Evolutionary conservation across 2,329 filamentous ascomycete genomes (phyloP), one percentile per base, ranked within the genome.

Genomic region (Emmonsiellopsis sp.): DNA sequence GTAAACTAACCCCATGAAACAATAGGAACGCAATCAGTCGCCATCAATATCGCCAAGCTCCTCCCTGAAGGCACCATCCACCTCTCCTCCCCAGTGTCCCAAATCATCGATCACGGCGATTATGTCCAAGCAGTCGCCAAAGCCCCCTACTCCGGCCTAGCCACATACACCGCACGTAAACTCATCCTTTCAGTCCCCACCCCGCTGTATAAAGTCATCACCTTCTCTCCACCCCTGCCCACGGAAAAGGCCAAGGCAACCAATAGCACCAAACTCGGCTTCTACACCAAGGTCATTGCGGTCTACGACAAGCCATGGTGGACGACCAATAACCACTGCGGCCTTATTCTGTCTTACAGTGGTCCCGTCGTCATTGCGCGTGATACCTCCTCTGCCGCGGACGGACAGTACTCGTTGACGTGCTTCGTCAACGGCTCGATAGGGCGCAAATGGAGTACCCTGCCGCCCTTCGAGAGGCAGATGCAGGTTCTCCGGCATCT

Each of bases 151-250:
- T 38, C 26, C 1, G 41, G 7, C 31, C 15, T 15, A 20, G 30
- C 26, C 7, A 26, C 50, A n/a, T 45, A 16, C 41, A 46, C 7
- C 9, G 51, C 54, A 7, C 55, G 55, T 2, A 75, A 74, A 44
- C 65, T 72, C 30, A 73, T 81, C 48, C 56, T 79, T 2, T 76
- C 78, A 1, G 63, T 81, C 5, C 74, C 79, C 0, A 76, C 72
- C 5, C 71, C 78, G 6, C 63, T 79, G 43, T 73, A 76, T 51
- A 66, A 68, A 8, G 67, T 72, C 7, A 71, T 82, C 26, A 64
- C 62, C 3, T 78, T 81, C 61, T 61, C 66, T 0, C 79, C 79
- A 0, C 53, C 62, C 0, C 61, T 74, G 5, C 69, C 71, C 0
- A 11, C 40, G 0, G 50, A 50, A 3, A 69, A 72, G 48, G 47